Evolutionary conservation across 2,329 filamentous ascomycete genomes (phyloP), one percentile per base, ranked within the genome.

Genomic region (Colletotrichum sp.): DNA sequence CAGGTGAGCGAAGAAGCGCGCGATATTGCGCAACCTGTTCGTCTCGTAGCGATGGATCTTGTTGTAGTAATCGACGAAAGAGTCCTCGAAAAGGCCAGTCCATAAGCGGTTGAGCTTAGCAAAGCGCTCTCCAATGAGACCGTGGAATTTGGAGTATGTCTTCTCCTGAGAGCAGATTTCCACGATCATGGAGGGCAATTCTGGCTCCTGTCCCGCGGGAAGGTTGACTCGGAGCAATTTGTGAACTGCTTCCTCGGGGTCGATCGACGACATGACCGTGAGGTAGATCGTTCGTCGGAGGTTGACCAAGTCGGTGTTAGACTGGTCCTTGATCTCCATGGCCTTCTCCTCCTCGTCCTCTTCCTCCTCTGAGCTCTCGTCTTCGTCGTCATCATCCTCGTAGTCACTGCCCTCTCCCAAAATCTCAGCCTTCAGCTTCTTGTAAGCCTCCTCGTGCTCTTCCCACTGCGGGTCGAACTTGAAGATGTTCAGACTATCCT

Each of bases 1-100:
- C 82, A 99, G 90, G 83, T 99, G 96, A 13, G 96, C 96, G 81
- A 99, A 99, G 83, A 99, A 95, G 77, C 96, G 93, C 21, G 96
- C 97, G 81, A 99, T 96, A 83, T 99, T 99, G 78, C 97, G 94
- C 49, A 99, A 90, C 76, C 95, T 93, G 85, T 98, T 99, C 55
- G 96, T 99, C 84, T 99, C 97, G 84, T 98, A 98, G 18, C 97
- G 94, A 85, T 99, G 97, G 77, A 99, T 99, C 0, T 96, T 99
- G 77, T 98, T 95, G 88, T 98, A 99, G 86, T 99, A 98, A 81
- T 96, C 96, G 77, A 91, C 91, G 84, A 99, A 99, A 26, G 94
- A 92, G 79, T 95, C 92, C 84, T 99, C 96, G 79, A 99, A 99
- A 8, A 99, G 90, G 78, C 98, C 95, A 32, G 93, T 94, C 97